Conservation (phyloP, 2,329 filamentous ascomycete genomes). For the Colletotrichum sansevieriae region DNA sequence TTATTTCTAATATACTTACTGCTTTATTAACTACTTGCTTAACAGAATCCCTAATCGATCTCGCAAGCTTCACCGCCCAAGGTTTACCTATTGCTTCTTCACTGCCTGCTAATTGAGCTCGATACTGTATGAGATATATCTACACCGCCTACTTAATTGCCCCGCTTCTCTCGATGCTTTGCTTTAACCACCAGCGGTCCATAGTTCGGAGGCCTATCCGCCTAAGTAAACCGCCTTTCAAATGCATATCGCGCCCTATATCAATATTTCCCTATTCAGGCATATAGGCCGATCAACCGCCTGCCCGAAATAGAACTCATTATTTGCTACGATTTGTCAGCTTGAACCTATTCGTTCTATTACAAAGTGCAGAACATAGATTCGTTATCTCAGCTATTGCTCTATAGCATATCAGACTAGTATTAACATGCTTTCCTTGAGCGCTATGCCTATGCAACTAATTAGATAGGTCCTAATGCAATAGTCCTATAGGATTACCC, state of each 20-base stretch:
- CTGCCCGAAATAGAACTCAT: background rate
- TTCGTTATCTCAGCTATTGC: background rate
- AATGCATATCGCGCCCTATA: no score
- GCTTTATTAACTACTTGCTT: conserved; percentile 2
- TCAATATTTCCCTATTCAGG: no score
- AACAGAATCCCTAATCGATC: background rate
- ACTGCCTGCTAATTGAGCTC: background rate
- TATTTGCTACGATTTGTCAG: background rate
- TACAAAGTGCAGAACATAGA: background rate
- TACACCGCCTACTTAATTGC: conserved; percentile 10
- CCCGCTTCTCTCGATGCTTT: background rate
- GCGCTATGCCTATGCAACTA: no score
- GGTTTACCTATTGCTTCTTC: background rate
- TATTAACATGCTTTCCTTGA: no score
- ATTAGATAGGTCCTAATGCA: background rate
- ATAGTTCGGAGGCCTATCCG: background rate
- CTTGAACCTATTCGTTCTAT: conserved; percentile 1
- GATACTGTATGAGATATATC: conserved; percentile 8
- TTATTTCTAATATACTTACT: background rate
- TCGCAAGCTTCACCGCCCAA: background rate
- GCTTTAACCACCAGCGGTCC: no score
- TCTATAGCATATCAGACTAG: no score
- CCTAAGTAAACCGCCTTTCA: no score
- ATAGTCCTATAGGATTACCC: background rate
- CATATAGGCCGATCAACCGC: background rate